These are phyloP conservation scores for Penicillium palitans DNA, from an alignment of 2,329 filamentous ascomycete species.

Conservation along the genomic window DNA sequence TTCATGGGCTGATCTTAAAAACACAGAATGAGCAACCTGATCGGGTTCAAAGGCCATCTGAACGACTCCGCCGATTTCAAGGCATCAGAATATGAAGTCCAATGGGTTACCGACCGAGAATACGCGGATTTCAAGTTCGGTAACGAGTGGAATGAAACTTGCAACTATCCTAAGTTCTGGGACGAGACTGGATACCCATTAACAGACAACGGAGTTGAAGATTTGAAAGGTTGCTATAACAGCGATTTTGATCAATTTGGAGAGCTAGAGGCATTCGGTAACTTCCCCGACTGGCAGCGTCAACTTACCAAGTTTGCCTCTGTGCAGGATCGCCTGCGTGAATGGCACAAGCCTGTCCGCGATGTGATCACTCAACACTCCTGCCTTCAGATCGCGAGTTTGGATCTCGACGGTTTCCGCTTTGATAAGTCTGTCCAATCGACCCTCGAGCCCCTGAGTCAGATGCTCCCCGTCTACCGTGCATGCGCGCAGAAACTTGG, in stretches of 20 bases:
- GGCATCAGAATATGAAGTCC: slow-evolving; percentile 56
- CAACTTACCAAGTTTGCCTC: slow-evolving; percentile 66
- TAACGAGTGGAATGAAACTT: slow-evolving; percentile 56
- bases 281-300: slow-evolving; percentile 63
- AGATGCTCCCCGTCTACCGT: slow-evolving; percentile 58
- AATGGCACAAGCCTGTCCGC: slow-evolving; percentile 60
- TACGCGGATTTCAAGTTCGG: slow-evolving; percentile 61
- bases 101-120: slow-evolving; percentile 55
- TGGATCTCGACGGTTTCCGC: slow-evolving; percentile 66
- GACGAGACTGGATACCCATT: slow-evolving; percentile 56
- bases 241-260: slow-evolving; percentile 67
- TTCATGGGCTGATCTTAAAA: background rate
- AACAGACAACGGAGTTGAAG: slow-evolving; percentile 46
- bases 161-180: slow-evolving; percentile 63
- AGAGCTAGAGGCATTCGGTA: slow-evolving; percentile 63
- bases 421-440: slow-evolving; percentile 67
- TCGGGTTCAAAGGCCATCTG: slow-evolving; percentile 62
- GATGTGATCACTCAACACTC: slow-evolving; percentile 61
- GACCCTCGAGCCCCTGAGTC: slow-evolving; percentile 61
- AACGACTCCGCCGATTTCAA: slow-evolving; percentile 59
- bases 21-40: slow-evolving; percentile 55
- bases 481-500: slow-evolving; percentile 57
- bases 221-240: slow-evolving; percentile 58
- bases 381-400: slow-evolving; percentile 60
- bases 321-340: slow-evolving; percentile 66